Percentiles rank a stretch among this genome's conserved stretches.
These are phyloP conservation scores for Kuraishia cidri DNA, from an alignment of 805 yeast genomes.

Conservation along the genomic window DNA sequence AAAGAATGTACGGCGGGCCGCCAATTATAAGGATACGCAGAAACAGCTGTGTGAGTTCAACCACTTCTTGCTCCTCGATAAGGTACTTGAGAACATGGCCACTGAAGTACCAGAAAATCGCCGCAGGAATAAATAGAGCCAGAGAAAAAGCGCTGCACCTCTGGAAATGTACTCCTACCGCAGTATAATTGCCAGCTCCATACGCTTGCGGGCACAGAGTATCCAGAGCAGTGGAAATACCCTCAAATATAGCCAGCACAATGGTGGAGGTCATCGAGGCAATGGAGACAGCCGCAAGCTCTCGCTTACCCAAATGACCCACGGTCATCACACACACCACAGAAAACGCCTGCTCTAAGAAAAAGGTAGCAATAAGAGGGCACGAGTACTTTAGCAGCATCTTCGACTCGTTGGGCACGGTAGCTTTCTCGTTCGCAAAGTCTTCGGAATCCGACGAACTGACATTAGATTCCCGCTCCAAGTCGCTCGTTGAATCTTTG, in stretches of 20 bases:
- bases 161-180: slow-evolving; percentile 62
- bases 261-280: slow-evolving; percentile 78
- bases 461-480: neutral
- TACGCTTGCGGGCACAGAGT: slow-evolving; percentile 76
- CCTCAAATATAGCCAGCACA: slow-evolving; percentile 65
- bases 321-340: slow-evolving; percentile 75
- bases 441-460: slow-evolving; percentile 18
- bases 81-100: slow-evolving; percentile 32
- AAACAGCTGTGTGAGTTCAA: slow-evolving; percentile 46
- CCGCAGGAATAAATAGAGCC: slow-evolving; percentile 48
- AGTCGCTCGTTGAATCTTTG: slow-evolving; percentile 6
- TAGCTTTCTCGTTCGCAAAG: slow-evolving; percentile 17
- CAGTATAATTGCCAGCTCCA: slow-evolving; percentile 53
- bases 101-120: slow-evolving; percentile 55
- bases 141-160: slow-evolving; percentile 60
- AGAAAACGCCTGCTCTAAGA: slow-evolving; percentile 63
- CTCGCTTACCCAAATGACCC: slow-evolving; percentile 63
- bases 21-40: slow-evolving; percentile 50
- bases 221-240: slow-evolving; percentile 67
- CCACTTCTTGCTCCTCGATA: slow-evolving; percentile 34
- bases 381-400: slow-evolving; percentile 30
- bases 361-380: slow-evolving; percentile 59
- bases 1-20: slow-evolving; percentile 64
- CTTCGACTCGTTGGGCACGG: slow-evolving; percentile 16
- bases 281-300: slow-evolving; percentile 68